These are phyloP conservation scores for Hypericum androsaemum DNA, from an alignment of 345 rosid genomes.

Conservation along the genomic window DNA sequence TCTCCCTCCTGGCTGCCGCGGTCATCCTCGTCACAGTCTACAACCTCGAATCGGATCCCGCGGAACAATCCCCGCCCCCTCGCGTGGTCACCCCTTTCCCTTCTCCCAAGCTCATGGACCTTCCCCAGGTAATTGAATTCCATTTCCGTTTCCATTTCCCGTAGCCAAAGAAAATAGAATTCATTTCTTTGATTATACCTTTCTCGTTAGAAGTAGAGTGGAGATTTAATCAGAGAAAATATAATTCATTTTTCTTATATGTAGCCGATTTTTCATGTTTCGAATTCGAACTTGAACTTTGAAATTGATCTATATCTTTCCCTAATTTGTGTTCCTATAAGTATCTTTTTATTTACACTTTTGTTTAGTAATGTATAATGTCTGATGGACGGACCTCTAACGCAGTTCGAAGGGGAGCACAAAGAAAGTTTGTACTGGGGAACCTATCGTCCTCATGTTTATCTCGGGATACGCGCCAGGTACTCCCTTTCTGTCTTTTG, in stretches of 20 bases:
- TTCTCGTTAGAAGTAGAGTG: too few species aligned
- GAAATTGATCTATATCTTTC: too few species aligned
- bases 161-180: too few species aligned
- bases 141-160: not conserved
- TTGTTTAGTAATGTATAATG: not conserved
- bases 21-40: conserved; percentile 26
- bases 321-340: too few species aligned
- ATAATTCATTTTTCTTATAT: too few species aligned
- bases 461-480: conserved; percentile 87
- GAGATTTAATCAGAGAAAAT: too few species aligned
- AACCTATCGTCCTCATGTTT: conserved; percentile 77
- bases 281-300: too few species aligned
- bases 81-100: conserved; percentile 84
- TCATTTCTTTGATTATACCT: too few species aligned
- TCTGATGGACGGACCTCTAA: conserved; percentile 4
- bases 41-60: conserved; percentile 23
- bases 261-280: too few species aligned
- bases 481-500: conserved; percentile 5
- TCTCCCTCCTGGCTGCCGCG: conserved; percentile 23
- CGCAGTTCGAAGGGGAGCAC: conserved; percentile 81
- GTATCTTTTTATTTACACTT: conserved; percentile 7
- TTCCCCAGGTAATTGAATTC: conserved; percentile 40
- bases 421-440: conserved; percentile 86
- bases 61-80: conserved; percentile 31
- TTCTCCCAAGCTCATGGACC: conserved; percentile 62